These are phyloP conservation scores for Thermomyces lanuginosus DNA, from an alignment of 2,329 filamentous ascomycete genomes.

Conservation along the genomic window DNA sequence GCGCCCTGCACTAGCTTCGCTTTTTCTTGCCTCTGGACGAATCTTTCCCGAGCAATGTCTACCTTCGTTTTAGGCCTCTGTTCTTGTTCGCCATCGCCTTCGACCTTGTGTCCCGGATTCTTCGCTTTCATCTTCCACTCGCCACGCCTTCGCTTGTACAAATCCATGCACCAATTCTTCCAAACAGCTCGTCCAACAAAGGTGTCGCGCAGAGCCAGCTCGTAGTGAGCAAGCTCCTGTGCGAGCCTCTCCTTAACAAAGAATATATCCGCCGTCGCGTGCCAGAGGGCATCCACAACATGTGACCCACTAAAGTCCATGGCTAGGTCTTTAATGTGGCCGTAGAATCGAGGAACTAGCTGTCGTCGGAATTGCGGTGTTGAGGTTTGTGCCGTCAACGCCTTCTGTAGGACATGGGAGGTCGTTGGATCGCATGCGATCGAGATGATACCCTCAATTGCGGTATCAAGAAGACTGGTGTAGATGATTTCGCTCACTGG, in stretches of 20 bases:
- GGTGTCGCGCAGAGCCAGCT: slow-evolving; percentile 46
- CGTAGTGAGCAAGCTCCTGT: slow-evolving; percentile 43
- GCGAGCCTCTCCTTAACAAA: slow-evolving; percentile 54
- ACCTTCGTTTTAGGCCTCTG: too few species aligned
- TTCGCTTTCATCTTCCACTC: slow-evolving; percentile 51
- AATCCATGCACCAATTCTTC: slow-evolving; percentile 59
- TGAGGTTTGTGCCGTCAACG: slow-evolving; percentile 39
- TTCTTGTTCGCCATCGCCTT: slow-evolving; percentile 8
- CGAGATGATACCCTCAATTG: slow-evolving; percentile 39
- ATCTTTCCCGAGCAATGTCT: too few species aligned
- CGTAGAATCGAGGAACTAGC: slow-evolving; percentile 47
- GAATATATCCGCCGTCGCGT: slow-evolving; percentile 45
- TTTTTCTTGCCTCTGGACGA: too few species aligned
- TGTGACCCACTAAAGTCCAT: slow-evolving; percentile 48
- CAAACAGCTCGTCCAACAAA: slow-evolving; percentile 51
- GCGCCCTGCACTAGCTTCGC: too few species aligned
- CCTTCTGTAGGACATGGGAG: slow-evolving; percentile 49
- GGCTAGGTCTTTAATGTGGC: slow-evolving; percentile 43
- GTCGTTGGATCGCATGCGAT: slow-evolving; percentile 48
- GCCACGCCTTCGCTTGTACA: slow-evolving; percentile 45
- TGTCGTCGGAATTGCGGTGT: slow-evolving; percentile 43
- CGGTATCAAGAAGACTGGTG: slow-evolving; percentile 48
- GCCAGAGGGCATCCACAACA: slow-evolving; percentile 51
- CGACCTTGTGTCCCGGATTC: slow-evolving; percentile 23
- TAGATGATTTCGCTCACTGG: slow-evolving; percentile 54